These are phyloP conservation scores for Termitomyces sp. DNA, from an alignment of 768 basidiomycete genomes.

Conservation along the genomic window DNA sequence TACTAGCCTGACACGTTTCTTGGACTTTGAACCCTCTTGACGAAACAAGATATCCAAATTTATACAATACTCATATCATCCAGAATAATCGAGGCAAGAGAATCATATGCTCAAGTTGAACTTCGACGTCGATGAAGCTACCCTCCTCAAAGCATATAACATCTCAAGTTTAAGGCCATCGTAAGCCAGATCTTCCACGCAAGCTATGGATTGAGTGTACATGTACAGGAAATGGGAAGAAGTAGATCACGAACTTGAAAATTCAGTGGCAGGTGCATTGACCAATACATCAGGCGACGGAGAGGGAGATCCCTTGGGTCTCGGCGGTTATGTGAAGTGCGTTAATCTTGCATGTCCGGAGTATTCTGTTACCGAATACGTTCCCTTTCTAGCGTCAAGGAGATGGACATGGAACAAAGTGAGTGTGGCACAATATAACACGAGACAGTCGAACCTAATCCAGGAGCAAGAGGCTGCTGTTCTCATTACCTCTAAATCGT, in stretches of 20 bases:
- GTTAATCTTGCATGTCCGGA: constrained; percentile 20
- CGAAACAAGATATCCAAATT: not conserved
- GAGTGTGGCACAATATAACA: constrained; percentile 23
- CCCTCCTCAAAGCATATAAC: constrained; percentile 85
- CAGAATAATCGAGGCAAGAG: not conserved
- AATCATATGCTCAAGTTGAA: constrained; percentile 57
- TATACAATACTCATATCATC: not conserved
- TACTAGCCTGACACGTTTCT: too few species aligned
- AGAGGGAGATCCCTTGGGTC: constrained; percentile 77
- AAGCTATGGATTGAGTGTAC: not conserved
- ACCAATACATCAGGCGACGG: constrained; percentile 56
- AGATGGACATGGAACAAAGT: constrained; percentile 82
- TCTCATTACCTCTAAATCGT: constrained; percentile 87
- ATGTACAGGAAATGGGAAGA: constrained; percentile 81
- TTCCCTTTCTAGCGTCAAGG: constrained; percentile 45
- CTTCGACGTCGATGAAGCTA: constrained; percentile 75
- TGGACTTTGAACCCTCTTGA: not conserved
- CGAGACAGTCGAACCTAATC: not conserved
- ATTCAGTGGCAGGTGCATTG: constrained; percentile 69
- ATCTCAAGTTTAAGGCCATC: constrained; percentile 75
- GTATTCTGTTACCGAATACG: constrained; percentile 2
- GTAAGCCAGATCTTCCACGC: constrained; percentile 37
- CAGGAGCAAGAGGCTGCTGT: constrained; percentile 65
- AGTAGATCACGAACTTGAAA: constrained; percentile 80
- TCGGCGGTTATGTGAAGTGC: constrained; percentile 65